Evolutionary conservation across 2,329 filamentous ascomycete species (phyloP), one percentile per base, ranked within the genome.

Genomic region (Claviceps fusiformis): DNA sequence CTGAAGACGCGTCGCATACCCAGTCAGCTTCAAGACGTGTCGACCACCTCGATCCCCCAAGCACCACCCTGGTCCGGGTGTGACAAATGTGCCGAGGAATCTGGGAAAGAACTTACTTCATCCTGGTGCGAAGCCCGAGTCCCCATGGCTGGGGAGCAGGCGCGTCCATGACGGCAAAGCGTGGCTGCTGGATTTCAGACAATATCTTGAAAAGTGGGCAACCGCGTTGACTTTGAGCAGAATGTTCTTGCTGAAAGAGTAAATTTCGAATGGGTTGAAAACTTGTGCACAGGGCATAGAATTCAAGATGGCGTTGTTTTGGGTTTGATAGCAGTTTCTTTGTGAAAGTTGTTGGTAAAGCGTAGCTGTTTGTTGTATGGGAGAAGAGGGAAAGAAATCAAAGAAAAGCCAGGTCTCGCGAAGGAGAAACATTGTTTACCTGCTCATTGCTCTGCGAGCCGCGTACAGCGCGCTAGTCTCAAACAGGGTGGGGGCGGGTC

Each of bases 11-110:
- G 50, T 37, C 39, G 33, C 53, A 55, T n/a, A n/a, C n/a, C n/a
- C 47, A 9, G 57, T 67, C 45, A 67, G 60, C 27, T 50, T 50
- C 39, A 51, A 47, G 53, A 49, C 19, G 17, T 9, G n/a, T 45
- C 50, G 17, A 45, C 27, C 41, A 41, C 29, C 33, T 29, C 3
- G 11, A 15, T 27, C 6, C 1, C 10, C 39, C 10, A 19, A 15
- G 7, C n/a, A n/a, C n/a, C n/a, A n/a, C n/a, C n/a, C n/a, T 29
- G 27, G 17, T 27, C 29, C 17, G 13, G 31, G 8, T 35, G 17
- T 7, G 9, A 8, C 48, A 11, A 27, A 15, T 29, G 35, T 11
- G 6, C 35, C 37, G n/a, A 41, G 13, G n/a, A 13, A n/a, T 37
- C 46, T 41, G 19, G 31, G 43, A 24, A 47, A 15, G 35, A 55